These are phyloP conservation scores for Venturia pyrina DNA, from an alignment of 2,329 filamentous ascomycete species.

Conservation along the genomic window DNA sequence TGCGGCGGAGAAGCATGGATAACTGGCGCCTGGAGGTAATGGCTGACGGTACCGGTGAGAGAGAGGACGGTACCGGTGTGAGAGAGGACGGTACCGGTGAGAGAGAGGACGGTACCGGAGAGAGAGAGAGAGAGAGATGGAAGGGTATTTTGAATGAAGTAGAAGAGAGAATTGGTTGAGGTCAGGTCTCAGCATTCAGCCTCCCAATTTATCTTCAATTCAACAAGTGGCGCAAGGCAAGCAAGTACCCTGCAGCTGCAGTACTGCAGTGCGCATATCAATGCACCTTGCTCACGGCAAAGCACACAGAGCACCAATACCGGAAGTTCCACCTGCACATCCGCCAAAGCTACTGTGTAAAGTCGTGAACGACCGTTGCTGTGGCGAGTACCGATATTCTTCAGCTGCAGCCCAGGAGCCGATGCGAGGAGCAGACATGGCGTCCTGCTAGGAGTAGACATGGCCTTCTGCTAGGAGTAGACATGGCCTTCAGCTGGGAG, in stretches of 20 bases:
- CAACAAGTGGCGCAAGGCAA: background rate
- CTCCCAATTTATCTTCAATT: background rate
- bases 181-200: background rate
- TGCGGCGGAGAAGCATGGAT: background rate
- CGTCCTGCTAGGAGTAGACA: too few species aligned
- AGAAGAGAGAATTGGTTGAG: background rate
- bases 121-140: too few species aligned
- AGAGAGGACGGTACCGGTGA: too few species aligned
- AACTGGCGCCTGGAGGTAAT: background rate
- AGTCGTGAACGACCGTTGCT: background rate
- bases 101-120: too few species aligned
- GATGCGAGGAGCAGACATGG: too few species aligned
- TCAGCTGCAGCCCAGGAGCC: too few species aligned
- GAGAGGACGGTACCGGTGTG: too few species aligned
- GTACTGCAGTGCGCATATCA: background rate
- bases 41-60: too few species aligned
- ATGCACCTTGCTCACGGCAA: background rate
- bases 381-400: background rate
- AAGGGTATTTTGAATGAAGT: background rate
- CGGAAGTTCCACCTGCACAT: background rate
- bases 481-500: too few species aligned
- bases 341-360: background rate
- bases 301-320: background rate
- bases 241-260: background rate
- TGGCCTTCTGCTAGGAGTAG: too few species aligned